These are phyloP conservation scores for Populus nigra DNA, from an alignment of 345 rosid genomes.

Conservation along the genomic window DNA sequence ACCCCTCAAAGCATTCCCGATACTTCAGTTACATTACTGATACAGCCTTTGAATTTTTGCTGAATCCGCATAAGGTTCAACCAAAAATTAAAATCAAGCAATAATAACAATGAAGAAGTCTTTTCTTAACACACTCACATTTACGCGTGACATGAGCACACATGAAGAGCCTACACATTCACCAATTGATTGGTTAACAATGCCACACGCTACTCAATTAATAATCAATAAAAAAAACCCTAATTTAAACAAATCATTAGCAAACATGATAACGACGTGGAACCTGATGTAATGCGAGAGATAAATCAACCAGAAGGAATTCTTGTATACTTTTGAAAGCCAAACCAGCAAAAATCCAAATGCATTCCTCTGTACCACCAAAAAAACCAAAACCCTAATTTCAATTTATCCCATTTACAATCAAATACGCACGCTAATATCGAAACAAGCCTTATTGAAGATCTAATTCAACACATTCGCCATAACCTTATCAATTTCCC, in stretches of 20 bases:
- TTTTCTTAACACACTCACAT: background rate
- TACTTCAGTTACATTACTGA: background rate
- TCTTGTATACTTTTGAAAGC: slow-evolving; percentile 26
- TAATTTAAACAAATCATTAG: background rate
- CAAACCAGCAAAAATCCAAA: slow-evolving; percentile 31
- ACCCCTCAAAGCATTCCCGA: background rate
- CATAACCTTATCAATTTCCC: slow-evolving; percentile 26
- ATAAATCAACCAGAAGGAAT: slow-evolving; percentile 27
- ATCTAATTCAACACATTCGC: slow-evolving; percentile 25
- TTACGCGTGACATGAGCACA: background rate
- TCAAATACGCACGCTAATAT: slow-evolving; percentile 13
- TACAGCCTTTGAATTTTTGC: background rate
- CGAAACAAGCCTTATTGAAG: slow-evolving; percentile 13
- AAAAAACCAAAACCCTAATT: slow-evolving; percentile 42
- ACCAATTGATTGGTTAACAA: background rate
- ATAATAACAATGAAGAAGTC: background rate
- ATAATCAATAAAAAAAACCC: background rate
- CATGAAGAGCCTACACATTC: background rate
- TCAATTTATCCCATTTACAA: slow-evolving; percentile 5
- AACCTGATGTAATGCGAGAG: slow-evolving; percentile 13
- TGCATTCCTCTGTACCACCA: slow-evolving; percentile 41
- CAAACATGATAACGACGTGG: background rate
- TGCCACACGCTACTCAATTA: background rate
- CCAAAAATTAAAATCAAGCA: background rate
- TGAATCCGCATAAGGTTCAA: background rate